phyloP scores from a whole-genome alignment of 129 eudicot genomes.

The Flaveria robusta region DNA sequence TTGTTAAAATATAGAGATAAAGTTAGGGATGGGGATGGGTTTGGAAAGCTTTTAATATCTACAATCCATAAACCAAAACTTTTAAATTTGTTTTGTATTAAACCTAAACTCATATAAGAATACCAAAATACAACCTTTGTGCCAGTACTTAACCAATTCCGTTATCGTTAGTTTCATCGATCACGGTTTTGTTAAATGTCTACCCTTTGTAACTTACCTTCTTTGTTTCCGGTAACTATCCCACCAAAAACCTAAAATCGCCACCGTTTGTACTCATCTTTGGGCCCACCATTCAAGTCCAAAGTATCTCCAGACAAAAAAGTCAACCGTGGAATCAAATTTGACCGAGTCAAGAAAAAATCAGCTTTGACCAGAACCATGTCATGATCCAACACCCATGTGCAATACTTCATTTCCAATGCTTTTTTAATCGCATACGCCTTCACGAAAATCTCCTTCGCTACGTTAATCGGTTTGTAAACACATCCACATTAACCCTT shows the following conservation, averaged over 20 bases:
- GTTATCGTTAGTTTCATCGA: conserved; percentile 19
- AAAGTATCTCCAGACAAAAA: too few relatives aligned
- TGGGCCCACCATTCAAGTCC: conserved; percentile 28
- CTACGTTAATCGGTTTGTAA: conserved; percentile 29
- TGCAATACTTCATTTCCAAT: conserved; percentile 54
- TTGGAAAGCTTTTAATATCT: conserved; percentile 19
- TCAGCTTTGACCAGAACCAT: conserved; percentile 47
- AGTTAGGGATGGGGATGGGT: too few relatives aligned
- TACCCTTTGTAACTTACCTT: conserved; percentile 38
- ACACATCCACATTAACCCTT: conserved; percentile 55
- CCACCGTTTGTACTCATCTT: conserved; percentile 22
- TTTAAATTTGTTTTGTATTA: conserved; percentile 46
- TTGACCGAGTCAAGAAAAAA: conserved; percentile 37
- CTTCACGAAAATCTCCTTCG: conserved; percentile 52
- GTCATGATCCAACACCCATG: conserved; percentile 56
- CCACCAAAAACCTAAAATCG: conserved; percentile 35
- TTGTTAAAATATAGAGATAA: too few relatives aligned
- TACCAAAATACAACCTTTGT: conserved; percentile 58
- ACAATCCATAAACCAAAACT: conserved; percentile 64
- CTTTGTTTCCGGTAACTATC: conserved; percentile 43
- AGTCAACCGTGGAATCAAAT: conserved; percentile 42
- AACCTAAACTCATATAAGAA: conserved; percentile 34
- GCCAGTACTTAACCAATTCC: conserved; percentile 28
- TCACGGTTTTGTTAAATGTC: conserved; percentile 34
- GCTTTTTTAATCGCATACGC: conserved; percentile 52